Conservation (phyloP, 2,329 filamentous ascomycete genomes). For the Pseudocercospora ulei region DNA sequence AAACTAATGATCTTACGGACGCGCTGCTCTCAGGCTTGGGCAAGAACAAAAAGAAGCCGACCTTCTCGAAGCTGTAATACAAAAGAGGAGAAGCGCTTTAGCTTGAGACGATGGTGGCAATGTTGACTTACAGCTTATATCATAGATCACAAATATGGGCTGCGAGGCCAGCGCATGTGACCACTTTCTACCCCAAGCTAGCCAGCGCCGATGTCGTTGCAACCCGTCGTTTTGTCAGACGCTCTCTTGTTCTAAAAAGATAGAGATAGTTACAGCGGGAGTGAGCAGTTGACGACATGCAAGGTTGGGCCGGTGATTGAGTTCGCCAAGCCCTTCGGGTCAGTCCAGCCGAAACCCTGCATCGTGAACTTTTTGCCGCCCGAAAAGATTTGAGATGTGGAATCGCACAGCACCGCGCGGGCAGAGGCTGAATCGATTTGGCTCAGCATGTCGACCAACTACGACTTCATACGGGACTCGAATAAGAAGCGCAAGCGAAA, state of each 20-base stretch:
- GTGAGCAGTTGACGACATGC: background rate
- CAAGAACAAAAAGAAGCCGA: conserved; percentile 23
- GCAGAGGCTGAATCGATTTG: background rate
- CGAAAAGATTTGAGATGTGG: conserved; percentile 5
- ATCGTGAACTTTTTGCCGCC: conserved; percentile 2
- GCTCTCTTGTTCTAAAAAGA: too few relatives aligned
- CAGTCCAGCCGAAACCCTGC: conserved; percentile 1
- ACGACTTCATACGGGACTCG: conserved; percentile 27
- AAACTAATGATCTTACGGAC: conserved; percentile 23
- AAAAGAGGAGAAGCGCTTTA: too few relatives aligned
- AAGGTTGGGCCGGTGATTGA: background rate
- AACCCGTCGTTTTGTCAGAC: too few relatives aligned
- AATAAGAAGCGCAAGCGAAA: conserved; percentile 25
- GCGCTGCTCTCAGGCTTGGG: conserved; percentile 18
- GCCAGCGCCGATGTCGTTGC: too few relatives aligned
- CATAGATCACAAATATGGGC: too few relatives aligned
- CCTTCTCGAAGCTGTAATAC: conserved; percentile 25
- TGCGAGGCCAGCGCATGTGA: too few relatives aligned
- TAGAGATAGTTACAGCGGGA: background rate
- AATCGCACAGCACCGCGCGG: background rate
- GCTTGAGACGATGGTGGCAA: too few relatives aligned
- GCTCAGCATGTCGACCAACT: conserved; percentile 22
- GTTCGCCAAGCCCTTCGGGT: background rate
- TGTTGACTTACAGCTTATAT: too few relatives aligned
- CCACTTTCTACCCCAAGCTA: too few relatives aligned